phyloP scores from a whole-genome alignment of 202 grass and related monocot species.

The Setaria viridis region DNA sequence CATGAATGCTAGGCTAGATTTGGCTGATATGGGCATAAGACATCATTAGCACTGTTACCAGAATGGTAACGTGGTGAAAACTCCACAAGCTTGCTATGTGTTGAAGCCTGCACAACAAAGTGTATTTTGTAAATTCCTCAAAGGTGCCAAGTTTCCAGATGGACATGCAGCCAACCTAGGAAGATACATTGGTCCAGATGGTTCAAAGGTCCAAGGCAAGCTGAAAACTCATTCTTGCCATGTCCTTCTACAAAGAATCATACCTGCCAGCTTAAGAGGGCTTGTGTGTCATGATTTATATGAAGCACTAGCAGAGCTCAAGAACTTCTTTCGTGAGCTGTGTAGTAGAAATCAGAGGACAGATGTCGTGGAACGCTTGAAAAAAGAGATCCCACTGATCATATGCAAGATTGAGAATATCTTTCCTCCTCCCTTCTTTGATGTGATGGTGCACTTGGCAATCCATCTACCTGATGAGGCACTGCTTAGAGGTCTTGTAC shows the following conservation, averaged over 20 bases:
- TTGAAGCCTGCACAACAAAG: background rate
- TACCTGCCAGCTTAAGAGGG: background rate
- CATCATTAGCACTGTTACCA: background rate
- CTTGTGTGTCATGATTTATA: background rate
- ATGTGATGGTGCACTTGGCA: background rate
- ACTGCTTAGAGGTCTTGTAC: background rate
- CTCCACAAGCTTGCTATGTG: background rate
- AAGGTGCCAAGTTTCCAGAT: background rate
- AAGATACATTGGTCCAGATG: background rate
- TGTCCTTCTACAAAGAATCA: background rate
- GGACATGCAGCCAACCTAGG: background rate
- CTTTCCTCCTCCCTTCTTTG: background rate
- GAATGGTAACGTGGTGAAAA: background rate
- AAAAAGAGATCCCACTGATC: background rate
- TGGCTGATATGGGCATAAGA: background rate
- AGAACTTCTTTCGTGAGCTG: background rate
- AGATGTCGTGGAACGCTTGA: background rate
- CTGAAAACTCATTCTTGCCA: background rate
- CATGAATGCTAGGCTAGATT: background rate
- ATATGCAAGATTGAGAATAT: background rate
- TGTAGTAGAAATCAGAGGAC: background rate
- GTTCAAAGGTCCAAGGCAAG: background rate
- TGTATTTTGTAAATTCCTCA: background rate
- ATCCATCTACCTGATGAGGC: background rate
- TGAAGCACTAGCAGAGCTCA: background rate